Evolutionary conservation across 345 rosid genomes (phyloP).

Genomic region (Kernera saxatilis): DNA sequence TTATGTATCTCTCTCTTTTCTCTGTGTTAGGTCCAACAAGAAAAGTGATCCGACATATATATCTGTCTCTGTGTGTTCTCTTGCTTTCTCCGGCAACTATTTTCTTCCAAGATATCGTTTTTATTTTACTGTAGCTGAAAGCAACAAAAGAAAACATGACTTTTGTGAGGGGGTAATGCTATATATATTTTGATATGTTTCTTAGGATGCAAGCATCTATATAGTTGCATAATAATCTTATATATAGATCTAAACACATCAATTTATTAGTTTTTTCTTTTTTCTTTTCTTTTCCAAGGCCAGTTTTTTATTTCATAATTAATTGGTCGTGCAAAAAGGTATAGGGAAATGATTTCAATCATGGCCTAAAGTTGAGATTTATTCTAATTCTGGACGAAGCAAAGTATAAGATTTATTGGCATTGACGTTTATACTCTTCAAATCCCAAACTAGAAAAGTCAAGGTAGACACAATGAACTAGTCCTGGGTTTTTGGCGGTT

Average conservation of each 20-base stretch:
- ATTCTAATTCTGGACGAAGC: neutral
- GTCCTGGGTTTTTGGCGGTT: no score
- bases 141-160: slow-evolving; percentile 19
- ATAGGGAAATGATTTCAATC: no score
- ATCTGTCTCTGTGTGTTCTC: slow-evolving; percentile 16
- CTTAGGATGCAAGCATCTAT: slow-evolving; percentile 23
- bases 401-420: neutral
- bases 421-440: neutral
- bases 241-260: neutral
- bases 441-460: neutral
- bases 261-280: neutral
- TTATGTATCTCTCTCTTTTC: neutral
- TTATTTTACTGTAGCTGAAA: slow-evolving; percentile 11
- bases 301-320: no score
- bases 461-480: neutral
- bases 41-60: slow-evolving; percentile 26
- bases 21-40: slow-evolving; percentile 26
- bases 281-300: neutral
- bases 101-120: slow-evolving; percentile 9
- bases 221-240: neutral
- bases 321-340: no score
- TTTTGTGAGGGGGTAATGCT: neutral
- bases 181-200: slow-evolving; percentile 10
- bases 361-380: neutral
- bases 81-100: slow-evolving; percentile 14